Conservation (phyloP, 2,329 filamentous ascomycete species). For the Orbilia quercus region DNA sequence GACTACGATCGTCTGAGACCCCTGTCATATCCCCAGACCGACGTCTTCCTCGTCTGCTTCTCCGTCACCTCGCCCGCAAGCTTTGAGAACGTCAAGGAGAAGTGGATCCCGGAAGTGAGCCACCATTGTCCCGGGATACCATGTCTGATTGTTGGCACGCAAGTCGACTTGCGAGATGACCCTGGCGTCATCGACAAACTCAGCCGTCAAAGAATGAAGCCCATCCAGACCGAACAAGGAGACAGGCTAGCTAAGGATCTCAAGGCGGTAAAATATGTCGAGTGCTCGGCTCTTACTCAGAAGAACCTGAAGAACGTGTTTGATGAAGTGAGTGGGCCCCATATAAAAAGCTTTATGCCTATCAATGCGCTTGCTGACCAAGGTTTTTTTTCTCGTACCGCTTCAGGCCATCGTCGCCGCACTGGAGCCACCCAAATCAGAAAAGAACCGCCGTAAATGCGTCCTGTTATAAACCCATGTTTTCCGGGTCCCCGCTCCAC, state of each 20-base stretch:
- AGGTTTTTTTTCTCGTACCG: slow-evolving; percentile 58
- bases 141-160: slow-evolving; percentile 96
- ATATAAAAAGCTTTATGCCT: not conserved
- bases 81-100: slow-evolving; percentile 90
- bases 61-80: slow-evolving; percentile 96
- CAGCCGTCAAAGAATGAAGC: slow-evolving; percentile 93
- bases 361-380: not conserved
- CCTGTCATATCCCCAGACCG: slow-evolving; percentile 96
- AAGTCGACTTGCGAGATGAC: slow-evolving; percentile 95
- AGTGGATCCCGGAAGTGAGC: slow-evolving; percentile 81
- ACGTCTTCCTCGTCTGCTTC: slow-evolving; percentile 99
- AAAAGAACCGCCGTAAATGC: slow-evolving; percentile 82
- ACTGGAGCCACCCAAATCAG: slow-evolving; percentile 79
- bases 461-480: slow-evolving; percentile 71
- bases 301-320: slow-evolving; percentile 99
- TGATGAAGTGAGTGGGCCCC: slow-evolving; percentile 84
- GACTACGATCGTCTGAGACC: slow-evolving; percentile 98
- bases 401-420: slow-evolving; percentile 91
- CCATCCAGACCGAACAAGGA: slow-evolving; percentile 90
- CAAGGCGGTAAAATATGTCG: slow-evolving; percentile 95
- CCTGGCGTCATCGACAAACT: slow-evolving; percentile 88
- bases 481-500: slow-evolving; percentile 4
- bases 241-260: slow-evolving; percentile 96
- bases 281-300: slow-evolving; percentile 97
- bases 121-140: slow-evolving; percentile 98